Evolutionary conservation across 352 stramenopile species (phyloP).

Genomic region (Pythium aquatile): DNA sequence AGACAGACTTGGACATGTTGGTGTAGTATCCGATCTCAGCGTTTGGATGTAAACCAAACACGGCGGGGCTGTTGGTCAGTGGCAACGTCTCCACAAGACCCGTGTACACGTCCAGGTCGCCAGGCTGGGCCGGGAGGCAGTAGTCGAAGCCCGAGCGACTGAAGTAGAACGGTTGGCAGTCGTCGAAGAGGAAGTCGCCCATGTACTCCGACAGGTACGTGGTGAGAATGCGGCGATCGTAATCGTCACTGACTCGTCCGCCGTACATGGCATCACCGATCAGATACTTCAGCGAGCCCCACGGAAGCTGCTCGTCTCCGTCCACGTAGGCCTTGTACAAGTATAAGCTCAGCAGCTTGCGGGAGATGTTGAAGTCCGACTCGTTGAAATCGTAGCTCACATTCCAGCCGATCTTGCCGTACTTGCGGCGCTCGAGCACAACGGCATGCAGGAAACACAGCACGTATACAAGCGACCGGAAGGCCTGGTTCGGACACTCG

Average conservation of each 20-base stretch:
- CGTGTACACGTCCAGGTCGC: conserved; percentile 77
- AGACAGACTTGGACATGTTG: conserved; percentile 94
- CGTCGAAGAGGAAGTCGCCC: conserved; percentile 96
- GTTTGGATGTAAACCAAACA: conserved; percentile 96
- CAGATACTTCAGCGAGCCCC: conserved; percentile 93
- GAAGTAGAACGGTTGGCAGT: conserved; percentile 94
- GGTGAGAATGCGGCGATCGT: conserved; percentile 93
- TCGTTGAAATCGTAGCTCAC: conserved; percentile 98
- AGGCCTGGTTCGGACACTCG: conserved; percentile 91
- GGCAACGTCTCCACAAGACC: conserved; percentile 88
- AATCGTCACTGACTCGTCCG: conserved; percentile 94
- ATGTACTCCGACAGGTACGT: conserved; percentile 96
- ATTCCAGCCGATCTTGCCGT: conserved; percentile 97
- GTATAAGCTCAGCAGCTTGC: conserved; percentile 91
- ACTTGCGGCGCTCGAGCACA: conserved; percentile 94
- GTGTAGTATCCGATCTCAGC: conserved; percentile 96
- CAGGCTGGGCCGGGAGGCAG: conserved; percentile 50
- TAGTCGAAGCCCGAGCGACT: conserved; percentile 94
- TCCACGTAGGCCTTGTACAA: conserved; percentile 93
- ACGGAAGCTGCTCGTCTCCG: conserved; percentile 91
- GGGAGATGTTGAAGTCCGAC: conserved; percentile 94
- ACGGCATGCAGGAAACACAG: conserved; percentile 96
- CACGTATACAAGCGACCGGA: conserved; percentile 93
- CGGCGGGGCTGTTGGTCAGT: conserved; percentile 91
- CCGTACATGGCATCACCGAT: conserved; percentile 98